phyloP scores from a whole-genome alignment of 176 grass and related monocot genomes.

The Oryza glumipatula region DNA sequence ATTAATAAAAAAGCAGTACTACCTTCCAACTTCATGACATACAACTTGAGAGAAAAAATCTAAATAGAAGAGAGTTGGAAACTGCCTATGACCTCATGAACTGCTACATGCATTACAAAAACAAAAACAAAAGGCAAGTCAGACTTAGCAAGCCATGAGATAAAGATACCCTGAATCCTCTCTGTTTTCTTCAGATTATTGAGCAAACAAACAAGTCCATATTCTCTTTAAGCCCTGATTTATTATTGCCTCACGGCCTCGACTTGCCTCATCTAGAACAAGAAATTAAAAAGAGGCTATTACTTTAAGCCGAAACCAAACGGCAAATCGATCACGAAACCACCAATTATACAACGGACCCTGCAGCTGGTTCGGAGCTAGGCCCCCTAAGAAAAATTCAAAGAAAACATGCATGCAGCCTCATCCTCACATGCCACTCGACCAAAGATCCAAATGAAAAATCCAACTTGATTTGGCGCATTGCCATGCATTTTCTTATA shows the following conservation, averaged over 20 bases:
- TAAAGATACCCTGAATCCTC: neutral
- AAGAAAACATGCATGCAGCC: neutral
- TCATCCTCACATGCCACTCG: constrained; percentile 30
- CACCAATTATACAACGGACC: neutral
- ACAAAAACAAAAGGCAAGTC: constrained; percentile 7
- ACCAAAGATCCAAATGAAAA: neutral
- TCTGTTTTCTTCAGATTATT: neutral
- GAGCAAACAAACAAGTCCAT: constrained; percentile 33
- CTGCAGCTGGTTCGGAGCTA: constrained; percentile 16
- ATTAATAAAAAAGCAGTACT: neutral
- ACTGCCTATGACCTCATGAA: neutral
- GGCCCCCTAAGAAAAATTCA: neutral
- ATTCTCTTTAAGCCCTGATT: constrained; percentile 17
- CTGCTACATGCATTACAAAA: neutral
- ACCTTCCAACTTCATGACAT: neutral
- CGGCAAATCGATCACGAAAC: constrained; percentile 7
- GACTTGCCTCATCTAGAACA: constrained; percentile 41
- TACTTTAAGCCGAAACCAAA: neutral
- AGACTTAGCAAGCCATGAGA: constrained; percentile 16
- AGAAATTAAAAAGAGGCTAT: neutral
- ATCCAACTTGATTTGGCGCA: constrained; percentile 3
- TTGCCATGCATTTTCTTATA: neutral
- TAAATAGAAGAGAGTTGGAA: neutral
- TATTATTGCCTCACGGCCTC: constrained; percentile 27
- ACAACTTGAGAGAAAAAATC: neutral